These are phyloP conservation scores for Penicillium pulvis DNA, from an alignment of 495 filamentous ascomycete species.

Conservation along the genomic window DNA sequence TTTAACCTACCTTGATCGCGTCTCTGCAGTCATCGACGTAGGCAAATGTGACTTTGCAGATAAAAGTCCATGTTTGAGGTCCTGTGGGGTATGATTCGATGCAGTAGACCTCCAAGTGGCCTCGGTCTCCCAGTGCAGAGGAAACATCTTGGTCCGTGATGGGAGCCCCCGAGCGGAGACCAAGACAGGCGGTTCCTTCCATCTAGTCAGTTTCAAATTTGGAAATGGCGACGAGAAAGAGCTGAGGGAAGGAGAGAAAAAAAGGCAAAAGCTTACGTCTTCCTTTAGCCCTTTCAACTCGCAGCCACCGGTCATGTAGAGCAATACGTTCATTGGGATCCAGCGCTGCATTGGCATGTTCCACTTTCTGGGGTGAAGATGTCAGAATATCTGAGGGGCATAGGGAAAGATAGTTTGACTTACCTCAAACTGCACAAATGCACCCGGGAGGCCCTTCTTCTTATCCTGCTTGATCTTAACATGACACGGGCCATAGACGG, in stretches of 20 bases:
- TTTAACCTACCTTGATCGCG: conserved; percentile 21
- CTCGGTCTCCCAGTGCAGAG: conserved; percentile 6
- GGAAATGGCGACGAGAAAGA: background rate
- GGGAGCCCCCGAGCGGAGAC: conserved; percentile 14
- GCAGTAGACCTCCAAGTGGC: conserved; percentile 13
- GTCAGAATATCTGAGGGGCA: background rate
- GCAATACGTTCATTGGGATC: background rate
- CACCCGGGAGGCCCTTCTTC: conserved; percentile 21
- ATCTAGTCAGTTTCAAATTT: conserved; percentile 6
- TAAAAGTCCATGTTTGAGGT: conserved; percentile 3
- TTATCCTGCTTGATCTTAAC: conserved; percentile 27
- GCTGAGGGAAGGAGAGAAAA: background rate
- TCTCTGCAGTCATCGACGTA: conserved; percentile 27
- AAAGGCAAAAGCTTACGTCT: conserved; percentile 15
- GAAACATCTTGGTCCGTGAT: conserved; percentile 11
- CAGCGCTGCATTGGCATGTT: conserved; percentile 18
- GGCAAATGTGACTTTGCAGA: conserved; percentile 24
- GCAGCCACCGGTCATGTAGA: conserved; percentile 19
- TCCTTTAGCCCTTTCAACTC: conserved; percentile 25
- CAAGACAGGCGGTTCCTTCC: conserved; percentile 24
- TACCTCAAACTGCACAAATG: conserved; percentile 29
- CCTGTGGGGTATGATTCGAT: conserved; percentile 8
- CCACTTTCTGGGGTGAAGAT: conserved; percentile 11
- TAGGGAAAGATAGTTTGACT: background rate
- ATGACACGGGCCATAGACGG: conserved; percentile 18